A percentile compares a stretch with the other conserved stretches of the same genome.
phyloP scores from a whole-genome alignment of 495 filamentous ascomycete species.

The Trichoderma parareesei region DNA sequence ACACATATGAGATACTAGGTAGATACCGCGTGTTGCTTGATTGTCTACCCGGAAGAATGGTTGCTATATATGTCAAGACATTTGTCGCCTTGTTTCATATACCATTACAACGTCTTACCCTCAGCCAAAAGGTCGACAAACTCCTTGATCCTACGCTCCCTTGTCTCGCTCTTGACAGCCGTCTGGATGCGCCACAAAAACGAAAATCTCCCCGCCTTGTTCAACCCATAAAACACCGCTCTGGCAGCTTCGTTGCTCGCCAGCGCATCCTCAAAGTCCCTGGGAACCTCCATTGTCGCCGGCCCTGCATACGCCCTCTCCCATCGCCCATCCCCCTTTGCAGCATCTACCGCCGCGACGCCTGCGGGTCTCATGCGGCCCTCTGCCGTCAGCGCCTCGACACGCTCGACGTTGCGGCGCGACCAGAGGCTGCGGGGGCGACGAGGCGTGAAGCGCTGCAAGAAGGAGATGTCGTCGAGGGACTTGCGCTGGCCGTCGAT shows the following conservation, averaged over 20 bases:
- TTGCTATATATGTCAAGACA: background rate
- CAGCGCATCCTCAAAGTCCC: slow-evolving; percentile 33
- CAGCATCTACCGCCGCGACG: slow-evolving; percentile 39
- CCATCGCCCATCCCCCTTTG: slow-evolving; percentile 49
- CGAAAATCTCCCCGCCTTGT: slow-evolving; percentile 34
- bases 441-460: slow-evolving; percentile 48
- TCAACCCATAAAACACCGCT: slow-evolving; percentile 32
- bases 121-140: slow-evolving; percentile 21
- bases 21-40: no score
- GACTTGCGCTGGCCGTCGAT: slow-evolving; percentile 47
- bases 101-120: slow-evolving; percentile 18
- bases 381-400: slow-evolving; percentile 29
- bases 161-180: slow-evolving; percentile 23
- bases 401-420: slow-evolving; percentile 35
- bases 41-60: no score
- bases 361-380: slow-evolving; percentile 43
- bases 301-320: slow-evolving; percentile 43
- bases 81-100: background rate
- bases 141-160: slow-evolving; percentile 21
- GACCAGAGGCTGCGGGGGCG: slow-evolving; percentile 48
- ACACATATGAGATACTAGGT: no score
- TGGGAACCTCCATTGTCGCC: slow-evolving; percentile 34
- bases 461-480: slow-evolving; percentile 31
- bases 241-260: slow-evolving; percentile 22
- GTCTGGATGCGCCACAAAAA: slow-evolving; percentile 38